These are phyloP conservation scores for Pythium inflatum DNA, from an alignment of 352 stramenopile genomes.

Conservation along the genomic window DNA sequence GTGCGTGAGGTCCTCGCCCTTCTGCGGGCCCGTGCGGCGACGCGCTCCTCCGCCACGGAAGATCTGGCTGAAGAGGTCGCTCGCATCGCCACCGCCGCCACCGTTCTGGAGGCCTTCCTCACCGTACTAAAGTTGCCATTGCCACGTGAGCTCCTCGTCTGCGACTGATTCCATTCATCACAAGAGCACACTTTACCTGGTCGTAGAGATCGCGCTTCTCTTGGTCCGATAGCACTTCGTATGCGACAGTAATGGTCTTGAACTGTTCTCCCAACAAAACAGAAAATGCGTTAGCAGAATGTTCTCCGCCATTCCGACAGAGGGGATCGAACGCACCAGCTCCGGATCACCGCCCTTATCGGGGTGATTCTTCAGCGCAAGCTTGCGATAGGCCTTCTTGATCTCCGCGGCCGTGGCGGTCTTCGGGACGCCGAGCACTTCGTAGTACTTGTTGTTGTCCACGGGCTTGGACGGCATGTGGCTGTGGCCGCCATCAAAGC, in stretches of 20 bases:
- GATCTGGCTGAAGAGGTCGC: slow-evolving; percentile 98
- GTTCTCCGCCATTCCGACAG: not conserved
- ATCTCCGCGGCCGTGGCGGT: slow-evolving; percentile 82
- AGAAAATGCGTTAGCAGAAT: slow-evolving; percentile 17
- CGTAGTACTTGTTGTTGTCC: slow-evolving; percentile 91
- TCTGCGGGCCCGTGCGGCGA: slow-evolving; percentile 86
- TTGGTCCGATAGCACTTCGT: slow-evolving; percentile 97
- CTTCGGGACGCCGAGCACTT: slow-evolving; percentile 86
- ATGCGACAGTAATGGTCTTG: slow-evolving; percentile 94
- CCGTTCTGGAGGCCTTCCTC: slow-evolving; percentile 97
- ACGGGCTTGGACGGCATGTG: slow-evolving; percentile 58
- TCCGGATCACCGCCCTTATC: slow-evolving; percentile 99
- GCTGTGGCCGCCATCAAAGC: slow-evolving; percentile 59
- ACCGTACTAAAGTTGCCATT: slow-evolving; percentile 81
- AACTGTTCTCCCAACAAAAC: slow-evolving; percentile 52
- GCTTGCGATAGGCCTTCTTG: slow-evolving; percentile 91
- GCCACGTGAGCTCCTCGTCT: slow-evolving; percentile 7
- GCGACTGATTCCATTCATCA: slow-evolving; percentile 38
- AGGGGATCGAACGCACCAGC: slow-evolving; percentile 39
- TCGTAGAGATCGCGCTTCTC: slow-evolving; percentile 91
- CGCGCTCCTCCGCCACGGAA: slow-evolving; percentile 84
- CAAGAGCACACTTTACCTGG: slow-evolving; percentile 44
- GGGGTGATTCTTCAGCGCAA: slow-evolving; percentile 95
- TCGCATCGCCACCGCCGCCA: slow-evolving; percentile 63
- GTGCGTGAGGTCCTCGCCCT: slow-evolving; percentile 96